Conservation (phyloP, 2,329 filamentous ascomycete species). For the Cylindrodendrum hubeiense region DNA sequence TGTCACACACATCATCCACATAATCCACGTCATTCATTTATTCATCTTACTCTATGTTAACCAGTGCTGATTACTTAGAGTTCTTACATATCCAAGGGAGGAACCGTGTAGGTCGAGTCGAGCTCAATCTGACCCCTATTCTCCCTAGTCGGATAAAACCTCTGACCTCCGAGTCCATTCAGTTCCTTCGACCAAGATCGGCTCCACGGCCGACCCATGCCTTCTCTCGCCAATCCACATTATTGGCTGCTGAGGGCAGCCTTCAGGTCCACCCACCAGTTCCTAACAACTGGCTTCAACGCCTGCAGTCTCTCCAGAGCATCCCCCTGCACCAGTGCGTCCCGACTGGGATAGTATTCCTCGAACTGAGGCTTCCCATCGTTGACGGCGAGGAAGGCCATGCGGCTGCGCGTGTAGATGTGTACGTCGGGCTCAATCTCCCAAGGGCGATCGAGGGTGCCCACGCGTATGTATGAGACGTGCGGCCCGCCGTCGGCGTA, state of each 20-base stretch:
- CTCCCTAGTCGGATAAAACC: no score
- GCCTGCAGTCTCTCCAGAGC: constrained; percentile 46
- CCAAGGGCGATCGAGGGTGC: constrained; percentile 57
- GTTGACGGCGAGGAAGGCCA: constrained; percentile 52
- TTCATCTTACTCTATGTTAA: no score
- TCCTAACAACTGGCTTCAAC: constrained; percentile 37
- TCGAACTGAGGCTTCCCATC: constrained; percentile 54
- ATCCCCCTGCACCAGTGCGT: constrained; percentile 49
- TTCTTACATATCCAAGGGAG: no score
- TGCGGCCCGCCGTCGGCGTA: constrained; percentile 51
- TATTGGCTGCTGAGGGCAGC: neutral
- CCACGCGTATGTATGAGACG: constrained; percentile 55
- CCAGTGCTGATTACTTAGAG: no score
- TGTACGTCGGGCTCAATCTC: constrained; percentile 58
- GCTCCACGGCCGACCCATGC: no score
- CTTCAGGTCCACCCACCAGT: constrained; percentile 35
- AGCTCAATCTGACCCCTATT: no score
- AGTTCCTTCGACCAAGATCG: no score
- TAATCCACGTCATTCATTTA: no score
- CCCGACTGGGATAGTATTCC: constrained; percentile 49
- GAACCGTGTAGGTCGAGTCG: no score
- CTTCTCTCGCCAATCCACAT: no score
- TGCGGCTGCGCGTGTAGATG: constrained; percentile 56
- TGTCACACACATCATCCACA: neutral
- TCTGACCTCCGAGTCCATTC: no score